Evolutionary conservation across 2,329 filamentous ascomycete species (phyloP), one percentile per base, ranked within the genome.

Genomic region (Pyrenophora teres): DNA sequence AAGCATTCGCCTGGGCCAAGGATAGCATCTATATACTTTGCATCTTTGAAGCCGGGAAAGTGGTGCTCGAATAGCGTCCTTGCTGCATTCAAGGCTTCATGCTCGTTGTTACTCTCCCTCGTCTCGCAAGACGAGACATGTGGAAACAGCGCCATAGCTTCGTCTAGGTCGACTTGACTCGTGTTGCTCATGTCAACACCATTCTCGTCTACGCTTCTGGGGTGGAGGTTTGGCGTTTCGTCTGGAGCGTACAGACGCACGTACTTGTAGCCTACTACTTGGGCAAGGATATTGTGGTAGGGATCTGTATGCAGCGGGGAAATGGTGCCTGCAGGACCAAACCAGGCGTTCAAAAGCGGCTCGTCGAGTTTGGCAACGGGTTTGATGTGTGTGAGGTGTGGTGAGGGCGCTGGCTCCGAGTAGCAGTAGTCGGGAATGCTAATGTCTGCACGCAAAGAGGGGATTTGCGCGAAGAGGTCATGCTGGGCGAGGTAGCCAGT

Each of bases 181-280:
- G 93, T 97, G 69, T 99, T 99, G 16, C 85, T 87, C 92, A 97
- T 97, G 71, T 95, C 87, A 18, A 97, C 86, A 0, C 89, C 89
- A 9, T 74, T 75, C 21, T 81, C 81, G 57, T 89, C 87, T 1
- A 78, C 71, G 0, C 83, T 81, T 23, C 84, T 77, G 0, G 90
- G 85, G 47, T 85, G 82, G 67, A 96, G 74, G 3, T 72, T 76
- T 2, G 69, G 60, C 4, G 82, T 85, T 19, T 70, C 50, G 38
- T 86, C 80, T 0, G 93, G 92, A 0, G 87, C 80, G 71, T 97
- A 97, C 2, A 97, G 79, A 1, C 94, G 83, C n/a, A 97, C 78
- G 72, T 97, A 97, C 74, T 99, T 99, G 50, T 83, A 80, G 0
- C 94, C 94, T 0, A 96, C 89, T 0, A 95, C 89, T 72, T 97